These are phyloP conservation scores for Neopestalotiopsis clavispora DNA, from an alignment of 2,329 filamentous ascomycete genomes.

Conservation along the genomic window DNA sequence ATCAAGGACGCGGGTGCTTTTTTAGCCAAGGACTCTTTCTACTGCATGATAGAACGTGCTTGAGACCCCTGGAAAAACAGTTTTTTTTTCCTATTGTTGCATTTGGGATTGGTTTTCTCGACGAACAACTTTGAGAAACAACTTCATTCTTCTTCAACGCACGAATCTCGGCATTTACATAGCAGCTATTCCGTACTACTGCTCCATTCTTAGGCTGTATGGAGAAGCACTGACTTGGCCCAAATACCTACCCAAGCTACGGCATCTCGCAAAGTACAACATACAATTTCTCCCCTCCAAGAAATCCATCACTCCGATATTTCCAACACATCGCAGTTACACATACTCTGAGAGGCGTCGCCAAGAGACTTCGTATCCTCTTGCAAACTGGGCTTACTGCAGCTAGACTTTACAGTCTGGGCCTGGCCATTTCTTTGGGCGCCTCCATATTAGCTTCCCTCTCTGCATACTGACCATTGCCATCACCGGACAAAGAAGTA, in stretches of 20 bases:
- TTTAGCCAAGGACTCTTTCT: background rate
- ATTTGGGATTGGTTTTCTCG: background rate
- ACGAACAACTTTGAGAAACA: background rate
- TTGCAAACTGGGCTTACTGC: background rate
- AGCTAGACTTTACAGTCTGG: background rate
- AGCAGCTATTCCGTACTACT: background rate
- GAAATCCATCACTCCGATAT: background rate
- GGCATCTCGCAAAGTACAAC: background rate
- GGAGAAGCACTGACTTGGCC: slow-evolving; percentile 1
- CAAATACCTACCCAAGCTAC: background rate
- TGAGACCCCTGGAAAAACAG: background rate
- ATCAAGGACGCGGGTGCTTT: background rate
- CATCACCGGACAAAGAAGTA: slow-evolving; percentile 11
- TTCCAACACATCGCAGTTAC: background rate
- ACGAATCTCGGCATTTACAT: background rate
- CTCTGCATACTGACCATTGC: background rate
- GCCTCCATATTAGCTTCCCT: slow-evolving; percentile 2
- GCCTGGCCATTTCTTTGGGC: background rate
- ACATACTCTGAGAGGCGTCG: background rate
- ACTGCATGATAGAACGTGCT: background rate
- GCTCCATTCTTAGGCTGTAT: background rate
- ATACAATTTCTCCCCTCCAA: background rate
- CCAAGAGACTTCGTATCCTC: background rate
- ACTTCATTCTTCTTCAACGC: background rate
- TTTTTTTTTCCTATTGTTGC: background rate